Evolutionary conservation across 495 filamentous ascomycete species (phyloP).

Genomic region (Peziza echinospora): DNA sequence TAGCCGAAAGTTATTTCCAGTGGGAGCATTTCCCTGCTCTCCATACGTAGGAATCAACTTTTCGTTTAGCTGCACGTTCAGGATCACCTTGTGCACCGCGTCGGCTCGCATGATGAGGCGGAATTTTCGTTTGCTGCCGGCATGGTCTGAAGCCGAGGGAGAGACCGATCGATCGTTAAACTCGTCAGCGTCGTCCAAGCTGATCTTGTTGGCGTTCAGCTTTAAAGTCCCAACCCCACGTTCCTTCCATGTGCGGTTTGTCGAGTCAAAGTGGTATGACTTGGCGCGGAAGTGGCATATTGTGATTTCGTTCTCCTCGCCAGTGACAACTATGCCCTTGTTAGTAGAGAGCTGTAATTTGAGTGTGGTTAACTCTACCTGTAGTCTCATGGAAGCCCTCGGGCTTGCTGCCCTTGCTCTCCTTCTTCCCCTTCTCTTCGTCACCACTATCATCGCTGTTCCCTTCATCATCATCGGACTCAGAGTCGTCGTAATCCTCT

Average conservation of each 20-base stretch:
- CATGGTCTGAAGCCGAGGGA: constrained; percentile 13
- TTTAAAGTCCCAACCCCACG: constrained; percentile 45
- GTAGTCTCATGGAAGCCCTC: constrained; percentile 3
- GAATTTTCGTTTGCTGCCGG: constrained; percentile 21
- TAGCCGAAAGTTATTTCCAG: background rate
- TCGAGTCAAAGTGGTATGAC: constrained; percentile 37
- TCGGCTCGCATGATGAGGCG: constrained; percentile 53
- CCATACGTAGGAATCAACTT: constrained; percentile 5
- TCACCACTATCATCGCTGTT: constrained; percentile 26
- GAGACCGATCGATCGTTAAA: too few species aligned
- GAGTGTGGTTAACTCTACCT: constrained; percentile 19
- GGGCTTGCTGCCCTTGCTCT: constrained; percentile 15
- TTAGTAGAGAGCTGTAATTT: background rate
- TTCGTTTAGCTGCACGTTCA: constrained; percentile 44
- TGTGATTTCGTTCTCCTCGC: constrained; percentile 30
- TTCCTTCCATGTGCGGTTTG: constrained; percentile 42
- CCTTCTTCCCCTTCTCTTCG: constrained; percentile 27
- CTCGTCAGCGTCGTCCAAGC: constrained; percentile 15
- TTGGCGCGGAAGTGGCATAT: constrained; percentile 41
- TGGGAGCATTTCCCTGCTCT: background rate
- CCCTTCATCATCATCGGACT: constrained; percentile 24
- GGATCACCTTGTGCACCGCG: constrained; percentile 38
- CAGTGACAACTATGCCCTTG: constrained; percentile 36
- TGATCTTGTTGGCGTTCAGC: constrained; percentile 26
- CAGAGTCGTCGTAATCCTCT: constrained; percentile 25